phyloP scores from a whole-genome alignment of 2,329 filamentous ascomycete genomes.

The Xylaria sp. region DNA sequence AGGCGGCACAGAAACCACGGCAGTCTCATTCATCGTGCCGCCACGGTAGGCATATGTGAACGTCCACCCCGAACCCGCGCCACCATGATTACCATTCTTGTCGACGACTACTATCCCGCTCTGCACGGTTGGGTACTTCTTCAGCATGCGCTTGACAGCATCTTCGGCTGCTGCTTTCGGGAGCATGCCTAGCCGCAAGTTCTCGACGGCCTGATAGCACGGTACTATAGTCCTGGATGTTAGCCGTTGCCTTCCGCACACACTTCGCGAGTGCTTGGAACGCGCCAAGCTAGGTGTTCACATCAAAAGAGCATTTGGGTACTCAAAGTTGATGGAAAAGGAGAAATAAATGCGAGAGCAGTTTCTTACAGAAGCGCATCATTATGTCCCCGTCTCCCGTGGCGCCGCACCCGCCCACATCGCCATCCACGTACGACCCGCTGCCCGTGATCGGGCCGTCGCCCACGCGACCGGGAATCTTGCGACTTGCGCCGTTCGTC shows the following conservation, averaged over 20 bases:
- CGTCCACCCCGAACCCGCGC: slow-evolving; percentile 63
- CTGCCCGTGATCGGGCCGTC: slow-evolving; percentile 66
- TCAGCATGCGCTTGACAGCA: slow-evolving; percentile 61
- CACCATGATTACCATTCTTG: slow-evolving; percentile 60
- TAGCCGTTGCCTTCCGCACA: neutral
- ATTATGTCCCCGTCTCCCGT: slow-evolving; percentile 68
- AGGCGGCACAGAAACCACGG: slow-evolving; percentile 57
- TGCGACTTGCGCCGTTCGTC: slow-evolving; percentile 66
- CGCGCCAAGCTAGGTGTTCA: neutral
- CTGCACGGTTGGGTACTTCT: slow-evolving; percentile 58
- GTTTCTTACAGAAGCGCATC: slow-evolving; percentile 45
- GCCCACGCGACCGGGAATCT: slow-evolving; percentile 65
- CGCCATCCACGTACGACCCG: slow-evolving; percentile 65
- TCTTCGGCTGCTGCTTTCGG: slow-evolving; percentile 63
- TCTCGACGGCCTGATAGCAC: slow-evolving; percentile 68
- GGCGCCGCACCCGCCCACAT: slow-evolving; percentile 65
- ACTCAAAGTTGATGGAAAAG: neutral
- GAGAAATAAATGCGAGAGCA: neutral
- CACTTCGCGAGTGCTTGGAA: neutral
- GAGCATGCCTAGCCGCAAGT: slow-evolving; percentile 59
- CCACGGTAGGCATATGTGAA: slow-evolving; percentile 65
- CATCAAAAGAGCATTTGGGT: neutral
- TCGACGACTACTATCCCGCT: slow-evolving; percentile 65
- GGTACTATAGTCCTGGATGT: slow-evolving; percentile 50
- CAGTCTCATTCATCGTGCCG: slow-evolving; percentile 58